Evolutionary conservation across 2,329 filamentous ascomycete species (phyloP).

Genomic region (Fusarium sp.): DNA sequence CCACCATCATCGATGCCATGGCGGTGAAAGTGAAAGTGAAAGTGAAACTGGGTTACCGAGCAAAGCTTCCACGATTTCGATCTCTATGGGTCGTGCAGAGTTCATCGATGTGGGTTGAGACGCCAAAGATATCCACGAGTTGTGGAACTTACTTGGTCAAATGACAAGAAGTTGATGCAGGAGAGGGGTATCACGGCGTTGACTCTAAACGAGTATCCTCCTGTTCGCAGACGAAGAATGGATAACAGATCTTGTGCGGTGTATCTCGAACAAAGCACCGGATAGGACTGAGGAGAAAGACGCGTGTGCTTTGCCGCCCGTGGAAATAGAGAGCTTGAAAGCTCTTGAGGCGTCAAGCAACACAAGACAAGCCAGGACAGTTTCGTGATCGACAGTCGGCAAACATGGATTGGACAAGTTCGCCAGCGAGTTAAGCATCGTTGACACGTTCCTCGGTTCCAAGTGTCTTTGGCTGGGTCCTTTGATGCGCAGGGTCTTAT

Average conservation of each 20-base stretch:
- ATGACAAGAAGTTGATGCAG: slow-evolving; percentile 15
- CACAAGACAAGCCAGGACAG: slow-evolving; percentile 10
- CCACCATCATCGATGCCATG: slow-evolving; percentile 25
- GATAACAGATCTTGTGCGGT: slow-evolving; percentile 4
- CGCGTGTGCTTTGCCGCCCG: too few species aligned
- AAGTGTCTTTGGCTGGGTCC: neutral
- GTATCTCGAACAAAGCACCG: slow-evolving; percentile 2
- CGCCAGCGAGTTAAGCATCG: slow-evolving; percentile 11
- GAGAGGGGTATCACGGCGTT: slow-evolving; percentile 13
- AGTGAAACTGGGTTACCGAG: slow-evolving; percentile 40
- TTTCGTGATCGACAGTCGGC: slow-evolving; percentile 33
- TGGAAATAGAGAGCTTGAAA: too few species aligned
- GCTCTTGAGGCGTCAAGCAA: neutral
- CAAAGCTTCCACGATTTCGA: slow-evolving; percentile 37
- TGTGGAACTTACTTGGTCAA: slow-evolving; percentile 16
- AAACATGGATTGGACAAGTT: slow-evolving; percentile 26
- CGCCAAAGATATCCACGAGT: neutral
- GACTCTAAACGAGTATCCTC: neutral
- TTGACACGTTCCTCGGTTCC: slow-evolving; percentile 8
- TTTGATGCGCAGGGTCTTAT: slow-evolving; percentile 37
- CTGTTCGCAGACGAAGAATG: neutral
- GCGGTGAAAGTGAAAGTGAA: slow-evolving; percentile 48
- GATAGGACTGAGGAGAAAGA: neutral
- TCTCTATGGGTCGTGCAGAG: slow-evolving; percentile 10
- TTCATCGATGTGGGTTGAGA: slow-evolving; percentile 14